These are phyloP conservation scores for Geoglossum cookeanum DNA, from an alignment of 2,329 filamentous ascomycete genomes.

Conservation along the genomic window DNA sequence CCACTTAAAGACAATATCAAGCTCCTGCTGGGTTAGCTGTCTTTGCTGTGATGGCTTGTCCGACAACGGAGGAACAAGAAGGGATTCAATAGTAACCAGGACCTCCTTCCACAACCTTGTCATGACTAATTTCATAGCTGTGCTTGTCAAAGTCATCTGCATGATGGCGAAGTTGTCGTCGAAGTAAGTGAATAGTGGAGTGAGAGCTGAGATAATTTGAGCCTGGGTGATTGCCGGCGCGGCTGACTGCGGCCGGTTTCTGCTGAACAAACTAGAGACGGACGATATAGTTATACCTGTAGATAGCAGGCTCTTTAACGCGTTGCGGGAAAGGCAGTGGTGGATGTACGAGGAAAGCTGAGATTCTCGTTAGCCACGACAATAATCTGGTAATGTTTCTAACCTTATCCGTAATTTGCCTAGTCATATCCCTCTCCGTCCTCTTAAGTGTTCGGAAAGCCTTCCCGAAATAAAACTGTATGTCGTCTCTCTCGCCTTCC, in stretches of 20 bases:
- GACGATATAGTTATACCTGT: constrained; percentile 53
- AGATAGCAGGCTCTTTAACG: constrained; percentile 54
- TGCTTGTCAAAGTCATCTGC: constrained; percentile 86
- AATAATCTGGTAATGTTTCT: constrained; percentile 10
- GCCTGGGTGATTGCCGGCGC: constrained; percentile 41
- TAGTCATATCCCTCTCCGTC: constrained; percentile 93
- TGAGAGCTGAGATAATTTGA: constrained; percentile 64
- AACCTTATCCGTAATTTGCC: constrained; percentile 95
- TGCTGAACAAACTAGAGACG: constrained; percentile 48
- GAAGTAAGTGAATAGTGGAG: constrained; percentile 81
- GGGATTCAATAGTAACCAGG: constrained; percentile 68
- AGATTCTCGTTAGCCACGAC: background rate
- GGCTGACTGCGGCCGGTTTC: constrained; percentile 29
- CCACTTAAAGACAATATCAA: constrained; percentile 93
- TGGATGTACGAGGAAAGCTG: constrained; percentile 87
- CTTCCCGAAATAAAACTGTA: constrained; percentile 96
- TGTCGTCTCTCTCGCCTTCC: constrained; percentile 96
- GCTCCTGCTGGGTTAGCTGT: constrained; percentile 66
- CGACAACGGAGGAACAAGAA: constrained; percentile 82
- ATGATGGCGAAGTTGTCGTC: constrained; percentile 98
- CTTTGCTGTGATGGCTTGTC: constrained; percentile 83
- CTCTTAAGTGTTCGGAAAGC: constrained; percentile 88
- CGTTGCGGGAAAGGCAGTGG: constrained; percentile 65
- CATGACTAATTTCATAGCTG: constrained; percentile 98
- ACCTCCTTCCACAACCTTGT: constrained; percentile 96